phyloP scores from a whole-genome alignment of 495 filamentous ascomycete species.

The Penicillium parvum region DNA sequence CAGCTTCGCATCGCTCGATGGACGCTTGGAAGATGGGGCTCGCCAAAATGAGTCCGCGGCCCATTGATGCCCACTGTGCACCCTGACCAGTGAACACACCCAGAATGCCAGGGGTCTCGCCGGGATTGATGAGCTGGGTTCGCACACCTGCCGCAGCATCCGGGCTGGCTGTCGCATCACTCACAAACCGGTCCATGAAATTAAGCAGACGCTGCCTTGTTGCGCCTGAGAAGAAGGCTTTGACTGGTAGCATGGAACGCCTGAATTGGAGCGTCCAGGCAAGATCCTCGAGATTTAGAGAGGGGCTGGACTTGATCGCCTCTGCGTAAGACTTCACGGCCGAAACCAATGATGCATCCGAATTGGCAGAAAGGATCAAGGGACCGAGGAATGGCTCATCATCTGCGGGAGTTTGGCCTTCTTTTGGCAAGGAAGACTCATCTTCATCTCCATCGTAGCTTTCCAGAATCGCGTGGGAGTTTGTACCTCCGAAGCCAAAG shows the following conservation, averaged over 20 bases:
- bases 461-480: constrained; percentile 57
- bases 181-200: not conserved
- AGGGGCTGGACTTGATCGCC: not conserved
- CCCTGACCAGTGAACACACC: constrained; percentile 13
- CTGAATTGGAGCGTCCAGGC: constrained; percentile 2
- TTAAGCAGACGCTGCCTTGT: not conserved
- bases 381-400: not conserved
- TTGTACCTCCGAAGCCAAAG: constrained; percentile 57
- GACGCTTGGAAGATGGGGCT: not conserved
- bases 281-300: not conserved
- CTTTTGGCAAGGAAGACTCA: too few relatives aligned
- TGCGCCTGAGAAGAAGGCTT: not conserved
- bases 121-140: not conserved
- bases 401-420: not conserved
- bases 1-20: not conserved
- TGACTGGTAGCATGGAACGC: not conserved
- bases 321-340: not conserved
- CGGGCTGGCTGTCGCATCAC: not conserved
- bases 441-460: too few relatives aligned
- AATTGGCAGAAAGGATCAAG: not conserved
- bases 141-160: not conserved
- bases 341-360: not conserved
- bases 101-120: not conserved
- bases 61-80: constrained; percentile 9
- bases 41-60: not conserved